These are phyloP conservation scores for Achlya hypogyna DNA, from an alignment of 352 stramenopile genomes.

Conservation along the genomic window DNA sequence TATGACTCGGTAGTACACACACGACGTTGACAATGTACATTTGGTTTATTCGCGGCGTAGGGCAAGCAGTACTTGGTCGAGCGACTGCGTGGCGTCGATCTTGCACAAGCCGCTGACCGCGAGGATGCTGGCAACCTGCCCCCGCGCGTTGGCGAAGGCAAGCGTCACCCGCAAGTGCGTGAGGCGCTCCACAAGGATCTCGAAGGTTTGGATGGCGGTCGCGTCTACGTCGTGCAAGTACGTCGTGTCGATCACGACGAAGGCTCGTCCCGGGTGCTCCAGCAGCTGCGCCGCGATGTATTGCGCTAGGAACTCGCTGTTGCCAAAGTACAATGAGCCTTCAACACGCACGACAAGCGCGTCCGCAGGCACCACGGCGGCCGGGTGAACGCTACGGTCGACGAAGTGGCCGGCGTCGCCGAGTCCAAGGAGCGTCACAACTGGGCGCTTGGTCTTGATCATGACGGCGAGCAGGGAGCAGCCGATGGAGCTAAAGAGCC, in stretches of 20 bases:
- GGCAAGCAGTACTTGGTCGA: background rate
- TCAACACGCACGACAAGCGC: constrained; percentile 51
- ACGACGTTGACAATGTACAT: background rate
- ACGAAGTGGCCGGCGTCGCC: constrained; percentile 27
- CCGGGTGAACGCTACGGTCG: constrained; percentile 25
- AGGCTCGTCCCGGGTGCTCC: constrained; percentile 24
- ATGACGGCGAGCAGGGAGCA: constrained; percentile 60
- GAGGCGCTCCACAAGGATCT: constrained; percentile 58
- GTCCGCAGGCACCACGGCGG: constrained; percentile 23
- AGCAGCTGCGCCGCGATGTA: constrained; percentile 37
- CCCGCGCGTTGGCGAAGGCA: constrained; percentile 66
- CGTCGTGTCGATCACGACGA: constrained; percentile 51
- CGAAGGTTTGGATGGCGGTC: constrained; percentile 82
- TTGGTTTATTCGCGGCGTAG: background rate
- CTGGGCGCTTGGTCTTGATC: constrained; percentile 46
- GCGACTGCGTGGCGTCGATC: background rate
- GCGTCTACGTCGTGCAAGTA: constrained; percentile 81
- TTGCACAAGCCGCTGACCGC: constrained; percentile 43
- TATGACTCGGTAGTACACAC: background rate
- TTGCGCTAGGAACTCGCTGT: constrained; percentile 50
- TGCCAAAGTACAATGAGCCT: constrained; percentile 64
- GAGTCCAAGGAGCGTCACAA: constrained; percentile 36
- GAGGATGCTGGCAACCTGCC: constrained; percentile 53
- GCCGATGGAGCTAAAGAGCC: constrained; percentile 40
- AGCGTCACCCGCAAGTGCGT: constrained; percentile 46